Evolutionary conservation across 768 basidiomycete species (phyloP), one percentile per base, ranked within the genome.

Genomic region (Amanita rubescens): DNA sequence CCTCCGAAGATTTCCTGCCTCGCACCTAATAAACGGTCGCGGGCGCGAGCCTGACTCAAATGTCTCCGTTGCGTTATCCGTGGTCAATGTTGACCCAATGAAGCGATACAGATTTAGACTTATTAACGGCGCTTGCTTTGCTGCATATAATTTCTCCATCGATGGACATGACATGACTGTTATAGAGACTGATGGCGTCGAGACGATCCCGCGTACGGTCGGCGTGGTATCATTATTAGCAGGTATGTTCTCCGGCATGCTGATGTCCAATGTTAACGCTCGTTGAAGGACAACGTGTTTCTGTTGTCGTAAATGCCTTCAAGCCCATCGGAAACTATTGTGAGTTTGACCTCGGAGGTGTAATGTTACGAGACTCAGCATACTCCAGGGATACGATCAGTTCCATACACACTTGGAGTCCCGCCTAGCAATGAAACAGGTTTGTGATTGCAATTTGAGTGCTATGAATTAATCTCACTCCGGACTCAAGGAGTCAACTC

Each of bases 311-410:
- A 14, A 68, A 62, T 9, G 76, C 79, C 12, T 64, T 78, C 56
- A 72, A 80, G 49, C 58, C 70, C 0, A 58, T 75, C 22, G 69
- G 63, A 3, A 84, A 80, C 59, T 84, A 83, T 61, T 84, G 74
- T 73, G 65, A 75, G 43, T 71, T 72, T 48, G 46, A 20, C 9
- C 42, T 72, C n/a, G 54, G 66, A 47, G 47, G 59, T 63, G 55
- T 54, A 55, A 32, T 57, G 67, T 1, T 19, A 20, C 15, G 37
- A 25, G 5, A 25, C 22, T 37, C 8, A 25, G 5, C 6, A 14
- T 33, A 17, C 20, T 52, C 30, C 20, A 44, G 42, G 14, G 52
- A 49, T 53, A 51, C 53, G 47, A 45, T 48, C 27, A 27, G 43
- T 42, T 37, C 51, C 50, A 32, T 53, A 30, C 37, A 30, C 30